Conservation (phyloP, 768 basidiomycete species). For the Xanthoconium purpureum region DNA sequence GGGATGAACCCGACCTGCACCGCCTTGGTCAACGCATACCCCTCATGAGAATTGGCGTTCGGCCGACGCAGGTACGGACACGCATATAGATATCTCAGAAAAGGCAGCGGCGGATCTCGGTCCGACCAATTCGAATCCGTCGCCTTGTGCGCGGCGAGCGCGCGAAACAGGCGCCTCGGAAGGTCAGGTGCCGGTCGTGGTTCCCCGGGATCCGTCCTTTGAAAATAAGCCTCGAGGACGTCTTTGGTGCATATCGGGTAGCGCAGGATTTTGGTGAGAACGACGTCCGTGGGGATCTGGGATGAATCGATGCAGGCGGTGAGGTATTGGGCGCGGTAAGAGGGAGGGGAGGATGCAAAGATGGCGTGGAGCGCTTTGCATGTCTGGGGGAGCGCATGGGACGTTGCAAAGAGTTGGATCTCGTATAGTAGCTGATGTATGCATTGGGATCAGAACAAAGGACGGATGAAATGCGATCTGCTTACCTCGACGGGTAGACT, state of each 20-base stretch:
- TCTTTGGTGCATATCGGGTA: conserved; percentile 36
- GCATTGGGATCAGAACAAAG: conserved; percentile 4
- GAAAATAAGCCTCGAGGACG: conserved; percentile 48
- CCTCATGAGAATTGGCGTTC: conserved; percentile 64
- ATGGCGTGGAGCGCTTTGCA: conserved; percentile 52
- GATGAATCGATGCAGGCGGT: conserved; percentile 30
- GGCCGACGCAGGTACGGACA: conserved; percentile 40
- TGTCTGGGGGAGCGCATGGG: conserved; percentile 57
- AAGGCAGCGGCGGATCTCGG: conserved; percentile 57
- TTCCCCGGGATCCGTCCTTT: not conserved
- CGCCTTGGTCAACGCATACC: conserved; percentile 80
- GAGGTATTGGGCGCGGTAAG: conserved; percentile 69
- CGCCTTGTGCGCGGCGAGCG: conserved; percentile 25
- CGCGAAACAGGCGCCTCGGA: conserved; percentile 66
- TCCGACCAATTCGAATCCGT: conserved; percentile 39
- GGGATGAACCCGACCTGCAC: conserved; percentile 62
- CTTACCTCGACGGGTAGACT: conserved; percentile 38
- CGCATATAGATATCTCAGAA: conserved; percentile 56
- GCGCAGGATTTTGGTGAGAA: conserved; percentile 49
- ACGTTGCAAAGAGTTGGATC: conserved; percentile 69
- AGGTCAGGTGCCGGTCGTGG: conserved; percentile 41
- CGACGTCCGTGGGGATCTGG: conserved; percentile 12
- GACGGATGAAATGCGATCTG: not conserved
- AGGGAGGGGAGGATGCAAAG: conserved; percentile 53
- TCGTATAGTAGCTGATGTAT: conserved; percentile 67